Evolutionary conservation across 2,329 filamentous ascomycete species (phyloP).

Genomic region (Diaporthe destruens): DNA sequence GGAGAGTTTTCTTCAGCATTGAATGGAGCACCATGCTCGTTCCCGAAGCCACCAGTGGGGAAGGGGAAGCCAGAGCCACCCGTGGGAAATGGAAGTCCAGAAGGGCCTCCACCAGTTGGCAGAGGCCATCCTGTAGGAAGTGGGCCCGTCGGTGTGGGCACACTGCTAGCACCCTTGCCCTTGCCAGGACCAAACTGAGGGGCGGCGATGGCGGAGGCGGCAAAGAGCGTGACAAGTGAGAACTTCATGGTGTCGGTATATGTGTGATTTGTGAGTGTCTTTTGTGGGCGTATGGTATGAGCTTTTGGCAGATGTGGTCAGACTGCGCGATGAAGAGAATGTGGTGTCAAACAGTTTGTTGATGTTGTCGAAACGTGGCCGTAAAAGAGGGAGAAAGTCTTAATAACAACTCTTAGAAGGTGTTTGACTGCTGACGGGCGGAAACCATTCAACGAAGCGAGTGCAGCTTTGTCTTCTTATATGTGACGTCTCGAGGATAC

Average conservation of each 20-base stretch:
- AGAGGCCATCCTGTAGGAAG: too few species aligned
- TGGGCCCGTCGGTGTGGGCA: background rate
- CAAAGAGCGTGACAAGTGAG: slow-evolving; percentile 34
- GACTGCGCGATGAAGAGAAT: slow-evolving; percentile 25
- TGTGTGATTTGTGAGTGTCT: background rate
- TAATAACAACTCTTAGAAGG: background rate
- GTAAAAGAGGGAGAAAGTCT: slow-evolving; percentile 23
- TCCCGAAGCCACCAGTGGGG: too few species aligned
- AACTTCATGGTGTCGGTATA: slow-evolving; percentile 29
- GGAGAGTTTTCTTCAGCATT: too few species aligned
- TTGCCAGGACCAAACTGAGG: slow-evolving; percentile 12
- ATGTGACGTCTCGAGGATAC: background rate
- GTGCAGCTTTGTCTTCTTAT: background rate
- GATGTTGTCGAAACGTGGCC: slow-evolving; percentile 34
- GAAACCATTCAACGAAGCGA: background rate
- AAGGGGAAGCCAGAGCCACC: too few species aligned
- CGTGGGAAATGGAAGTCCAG: too few species aligned
- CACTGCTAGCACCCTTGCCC: background rate
- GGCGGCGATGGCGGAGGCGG: slow-evolving; percentile 30
- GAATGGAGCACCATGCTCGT: too few species aligned
- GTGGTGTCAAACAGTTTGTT: slow-evolving; percentile 35
- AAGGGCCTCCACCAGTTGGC: too few species aligned
- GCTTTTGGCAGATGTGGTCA: background rate
- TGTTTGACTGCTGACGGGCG: background rate
- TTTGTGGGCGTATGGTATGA: background rate